Conservation (phyloP, 2,329 filamentous ascomycete species). For the Fusarium albosuccineum region DNA sequence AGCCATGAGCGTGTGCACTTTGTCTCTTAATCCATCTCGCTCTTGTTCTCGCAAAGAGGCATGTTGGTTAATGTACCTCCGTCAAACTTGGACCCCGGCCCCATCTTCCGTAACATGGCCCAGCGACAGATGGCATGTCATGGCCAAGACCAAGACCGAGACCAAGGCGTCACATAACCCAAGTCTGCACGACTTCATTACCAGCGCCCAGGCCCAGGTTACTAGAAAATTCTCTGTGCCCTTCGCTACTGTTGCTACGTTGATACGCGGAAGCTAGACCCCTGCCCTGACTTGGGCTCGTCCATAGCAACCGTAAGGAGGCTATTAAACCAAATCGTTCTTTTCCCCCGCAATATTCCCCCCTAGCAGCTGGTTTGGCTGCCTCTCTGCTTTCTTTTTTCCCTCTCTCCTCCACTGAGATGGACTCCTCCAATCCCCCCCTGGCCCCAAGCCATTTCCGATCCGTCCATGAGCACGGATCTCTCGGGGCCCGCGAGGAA, state of each 20-base stretch:
- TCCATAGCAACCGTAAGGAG: neutral
- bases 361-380: constrained; percentile 27
- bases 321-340: constrained; percentile 1
- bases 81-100: constrained; percentile 1
- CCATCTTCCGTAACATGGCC: constrained; percentile 5
- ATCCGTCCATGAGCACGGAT: constrained; percentile 33
- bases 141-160: neutral
- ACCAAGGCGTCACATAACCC: neutral
- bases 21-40: neutral
- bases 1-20: neutral
- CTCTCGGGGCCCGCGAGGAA: constrained; percentile 42
- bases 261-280: constrained; percentile 5
- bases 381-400: constrained; percentile 18
- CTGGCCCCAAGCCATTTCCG: constrained; percentile 26
- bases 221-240: neutral
- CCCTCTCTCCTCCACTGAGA: neutral
- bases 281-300: neutral
- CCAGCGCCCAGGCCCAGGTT: neutral
- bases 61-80: neutral
- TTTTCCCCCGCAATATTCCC: constrained; percentile 7
- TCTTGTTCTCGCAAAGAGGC: neutral
- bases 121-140: constrained; percentile 8
- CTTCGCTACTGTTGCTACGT: constrained; percentile 1
- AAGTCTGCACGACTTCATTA: neutral
- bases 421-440: constrained; percentile 4